Percentiles rank a stretch among this genome's conserved stretches.
These are phyloP conservation scores for Cordyceps fumosorosea DNA, from an alignment of 2,329 filamentous ascomycete genomes.

Conservation along the genomic window DNA sequence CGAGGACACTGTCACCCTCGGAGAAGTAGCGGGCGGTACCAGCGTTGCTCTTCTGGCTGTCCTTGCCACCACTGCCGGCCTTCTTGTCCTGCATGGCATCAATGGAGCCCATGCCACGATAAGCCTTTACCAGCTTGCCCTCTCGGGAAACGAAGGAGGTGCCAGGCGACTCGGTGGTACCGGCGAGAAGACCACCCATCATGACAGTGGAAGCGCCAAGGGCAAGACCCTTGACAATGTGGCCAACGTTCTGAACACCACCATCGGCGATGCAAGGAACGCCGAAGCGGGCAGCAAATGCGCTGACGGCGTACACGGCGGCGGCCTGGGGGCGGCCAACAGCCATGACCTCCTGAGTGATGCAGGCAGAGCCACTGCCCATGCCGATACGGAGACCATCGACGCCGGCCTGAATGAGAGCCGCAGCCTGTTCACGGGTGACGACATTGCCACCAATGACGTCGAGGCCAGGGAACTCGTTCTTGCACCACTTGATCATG, in stretches of 20 bases:
- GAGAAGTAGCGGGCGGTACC: slow-evolving; percentile 98
- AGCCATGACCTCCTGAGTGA: slow-evolving; percentile 99
- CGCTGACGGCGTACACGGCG: slow-evolving; percentile 81
- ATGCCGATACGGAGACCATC: slow-evolving; percentile 98
- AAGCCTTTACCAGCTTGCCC: slow-evolving; percentile 97
- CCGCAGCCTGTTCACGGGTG: slow-evolving; percentile 90
- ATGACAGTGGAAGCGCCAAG: slow-evolving; percentile 93
- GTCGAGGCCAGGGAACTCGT: slow-evolving; percentile 75
- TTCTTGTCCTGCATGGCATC: slow-evolving; percentile 99
- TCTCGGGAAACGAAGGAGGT: slow-evolving; percentile 94
- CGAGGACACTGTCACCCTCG: slow-evolving; percentile 87
- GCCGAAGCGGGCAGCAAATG: slow-evolving; percentile 86
- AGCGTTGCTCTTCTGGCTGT: slow-evolving; percentile 75
- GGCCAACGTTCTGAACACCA: slow-evolving; percentile 95
- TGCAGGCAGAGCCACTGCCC: slow-evolving; percentile 96
- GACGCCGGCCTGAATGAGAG: slow-evolving; percentile 85
- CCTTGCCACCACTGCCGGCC: slow-evolving; percentile 66
- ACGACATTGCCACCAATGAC: slow-evolving; percentile 99
- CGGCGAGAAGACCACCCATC: slow-evolving; percentile 97
- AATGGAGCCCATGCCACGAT: slow-evolving; percentile 98
- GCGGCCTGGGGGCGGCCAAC: slow-evolving; percentile 94
- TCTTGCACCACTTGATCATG: slow-evolving; percentile 96
- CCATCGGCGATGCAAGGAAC: slow-evolving; percentile 98
- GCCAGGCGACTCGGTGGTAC: slow-evolving; percentile 94
- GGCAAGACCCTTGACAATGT: slow-evolving; percentile 96